Conservation (phyloP, 1,284 basidiomycete species). For the Moniliella sp. region DNA sequence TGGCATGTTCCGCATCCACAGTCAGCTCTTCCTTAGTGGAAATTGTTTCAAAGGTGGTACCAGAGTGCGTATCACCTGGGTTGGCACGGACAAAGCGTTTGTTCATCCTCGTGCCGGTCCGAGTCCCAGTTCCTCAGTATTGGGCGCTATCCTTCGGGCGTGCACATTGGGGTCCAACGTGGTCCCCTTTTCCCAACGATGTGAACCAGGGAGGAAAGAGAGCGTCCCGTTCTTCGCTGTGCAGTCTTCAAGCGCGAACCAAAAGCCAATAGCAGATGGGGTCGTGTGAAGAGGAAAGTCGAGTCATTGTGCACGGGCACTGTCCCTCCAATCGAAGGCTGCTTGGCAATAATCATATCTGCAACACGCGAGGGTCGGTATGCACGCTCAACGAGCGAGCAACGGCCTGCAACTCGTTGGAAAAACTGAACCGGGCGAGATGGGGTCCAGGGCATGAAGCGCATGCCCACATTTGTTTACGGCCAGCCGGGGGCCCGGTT, state of each 20-base stretch:
- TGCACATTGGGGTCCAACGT: no score
- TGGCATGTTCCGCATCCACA: conserved; percentile 7
- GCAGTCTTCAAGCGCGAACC: conserved; percentile 67
- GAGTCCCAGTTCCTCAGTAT: conserved; percentile 3
- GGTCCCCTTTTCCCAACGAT: no score
- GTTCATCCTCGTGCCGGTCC: conserved; percentile 11
- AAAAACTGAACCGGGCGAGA: conserved; percentile 35
- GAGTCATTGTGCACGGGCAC: conserved; percentile 40
- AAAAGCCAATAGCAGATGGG: conserved; percentile 79
- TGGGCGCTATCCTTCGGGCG: conserved; percentile 2
- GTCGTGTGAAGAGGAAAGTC: conserved; percentile 56
- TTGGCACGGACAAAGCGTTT: conserved; percentile 14
- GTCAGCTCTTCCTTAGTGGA: conserved; percentile 7
- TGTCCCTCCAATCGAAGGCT: conserved; percentile 23
- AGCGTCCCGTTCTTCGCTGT: conserved; percentile 16
- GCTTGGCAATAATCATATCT: conserved; percentile 64
- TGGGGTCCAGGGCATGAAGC: conserved; percentile 60
- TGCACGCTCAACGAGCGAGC: conserved; percentile 10
- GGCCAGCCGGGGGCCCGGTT: conserved; percentile 41
- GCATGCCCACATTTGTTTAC: conserved; percentile 31
- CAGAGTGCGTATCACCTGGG: conserved; percentile 4
- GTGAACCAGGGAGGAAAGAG: conserved; percentile 14
- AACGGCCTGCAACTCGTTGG: conserved; percentile 6
- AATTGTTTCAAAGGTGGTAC: conserved; percentile 10
- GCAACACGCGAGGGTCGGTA: conserved; percentile 44